Conservation (phyloP, 345 rosid species). For the Brassica incana region DNA sequence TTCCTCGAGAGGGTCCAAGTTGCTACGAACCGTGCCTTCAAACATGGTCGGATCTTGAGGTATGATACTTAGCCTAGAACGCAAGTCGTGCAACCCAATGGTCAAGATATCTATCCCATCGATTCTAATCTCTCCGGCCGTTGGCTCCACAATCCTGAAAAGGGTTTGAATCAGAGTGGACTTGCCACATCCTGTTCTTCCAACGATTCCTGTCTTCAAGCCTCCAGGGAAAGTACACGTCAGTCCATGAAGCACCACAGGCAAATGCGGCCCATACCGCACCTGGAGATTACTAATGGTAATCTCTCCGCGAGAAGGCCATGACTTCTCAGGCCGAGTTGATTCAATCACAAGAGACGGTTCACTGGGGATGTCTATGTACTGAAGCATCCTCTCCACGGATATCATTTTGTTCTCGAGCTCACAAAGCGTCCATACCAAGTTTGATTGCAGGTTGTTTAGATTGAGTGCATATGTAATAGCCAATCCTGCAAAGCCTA, state of each 20-base stretch:
- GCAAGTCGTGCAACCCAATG: conserved; percentile 64
- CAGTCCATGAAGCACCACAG: conserved; percentile 52
- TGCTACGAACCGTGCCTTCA: conserved; percentile 59
- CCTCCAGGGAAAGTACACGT: conserved; percentile 58
- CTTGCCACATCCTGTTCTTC: conserved; percentile 73
- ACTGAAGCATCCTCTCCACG: conserved; percentile 69
- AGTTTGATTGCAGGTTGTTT: conserved; percentile 46
- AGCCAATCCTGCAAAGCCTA: conserved; percentile 59
- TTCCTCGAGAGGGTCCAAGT: conserved; percentile 65
- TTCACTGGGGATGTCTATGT: conserved; percentile 56
- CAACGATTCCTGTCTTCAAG: conserved; percentile 56
- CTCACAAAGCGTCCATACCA: conserved; percentile 53
- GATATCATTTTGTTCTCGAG: conserved; percentile 57
- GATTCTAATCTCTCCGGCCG: conserved; percentile 53
- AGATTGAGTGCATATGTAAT: conserved; percentile 58
- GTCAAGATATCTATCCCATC: conserved; percentile 53
- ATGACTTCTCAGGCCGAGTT: conserved; percentile 46
- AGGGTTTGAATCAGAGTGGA: conserved; percentile 64
- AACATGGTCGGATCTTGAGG: conserved; percentile 80
- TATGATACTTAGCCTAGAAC: conserved; percentile 62
- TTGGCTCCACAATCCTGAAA: conserved; percentile 62
- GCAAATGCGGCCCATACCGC: conserved; percentile 59
- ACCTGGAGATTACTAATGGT: conserved; percentile 51
- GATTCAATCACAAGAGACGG: conserved; percentile 62
- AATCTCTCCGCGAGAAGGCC: conserved; percentile 69